Evolutionary conservation across 805 yeast genomes (phyloP).

Genomic region (Brettanomyces anomalus): DNA sequence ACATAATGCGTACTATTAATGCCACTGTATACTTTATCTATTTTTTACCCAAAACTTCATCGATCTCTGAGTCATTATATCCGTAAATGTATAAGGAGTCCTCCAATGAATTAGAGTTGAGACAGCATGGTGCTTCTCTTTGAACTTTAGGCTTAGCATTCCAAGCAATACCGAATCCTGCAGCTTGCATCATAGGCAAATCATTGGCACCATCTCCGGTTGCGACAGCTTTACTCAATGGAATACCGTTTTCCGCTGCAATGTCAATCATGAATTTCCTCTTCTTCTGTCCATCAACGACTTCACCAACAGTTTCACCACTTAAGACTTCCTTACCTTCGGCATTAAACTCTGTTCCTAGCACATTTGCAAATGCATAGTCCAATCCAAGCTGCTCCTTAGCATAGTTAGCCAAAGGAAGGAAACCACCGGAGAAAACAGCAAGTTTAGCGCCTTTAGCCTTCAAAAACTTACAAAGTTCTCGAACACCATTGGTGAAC

Average conservation of each 20-base stretch:
- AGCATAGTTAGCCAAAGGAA: constrained; percentile 76
- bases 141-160: constrained; percentile 95
- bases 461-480: constrained; percentile 56
- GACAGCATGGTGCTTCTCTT: constrained; percentile 65
- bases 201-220: constrained; percentile 98
- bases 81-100: constrained; percentile 83
- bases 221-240: constrained; percentile 54
- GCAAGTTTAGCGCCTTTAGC: constrained; percentile 61
- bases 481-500: constrained; percentile 81
- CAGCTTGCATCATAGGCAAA: constrained; percentile 80
- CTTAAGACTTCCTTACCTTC: constrained; percentile 40
- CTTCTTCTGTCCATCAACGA: constrained; percentile 81
- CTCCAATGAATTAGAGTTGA: constrained; percentile 63
- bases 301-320: constrained; percentile 71
- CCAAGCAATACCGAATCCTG: constrained; percentile 96
- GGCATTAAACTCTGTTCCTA: constrained; percentile 37
- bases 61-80: constrained; percentile 47
- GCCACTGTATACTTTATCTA: background rate
- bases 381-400: constrained; percentile 62
- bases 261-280: constrained; percentile 61
- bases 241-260: constrained; percentile 45
- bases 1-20: background rate
- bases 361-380: constrained; percentile 79
- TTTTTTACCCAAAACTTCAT: constrained; percentile 5
- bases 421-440: constrained; percentile 91